Conservation (phyloP, 2,329 filamentous ascomycete genomes). For the Ophiostoma australiae region DNA sequence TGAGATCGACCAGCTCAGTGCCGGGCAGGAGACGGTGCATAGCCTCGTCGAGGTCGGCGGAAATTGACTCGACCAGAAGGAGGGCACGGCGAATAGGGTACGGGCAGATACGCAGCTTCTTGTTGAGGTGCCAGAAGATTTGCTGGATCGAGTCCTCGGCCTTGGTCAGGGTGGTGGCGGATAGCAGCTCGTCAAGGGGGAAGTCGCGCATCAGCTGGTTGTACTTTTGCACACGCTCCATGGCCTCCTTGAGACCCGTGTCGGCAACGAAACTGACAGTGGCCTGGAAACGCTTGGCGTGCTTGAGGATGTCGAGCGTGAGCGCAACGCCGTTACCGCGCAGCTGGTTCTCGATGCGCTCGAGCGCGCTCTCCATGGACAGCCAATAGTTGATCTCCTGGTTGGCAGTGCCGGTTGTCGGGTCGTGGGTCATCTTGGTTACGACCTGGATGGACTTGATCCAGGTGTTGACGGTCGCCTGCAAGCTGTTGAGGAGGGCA, state of each 20-base stretch:
- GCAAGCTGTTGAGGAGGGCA: slow-evolving; percentile 86
- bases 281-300: slow-evolving; percentile 96
- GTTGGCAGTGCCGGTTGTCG: slow-evolving; percentile 69
- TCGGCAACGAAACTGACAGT: slow-evolving; percentile 96
- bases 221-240: slow-evolving; percentile 95
- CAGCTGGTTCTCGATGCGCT: slow-evolving; percentile 85
- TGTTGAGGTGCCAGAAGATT: slow-evolving; percentile 94
- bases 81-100: slow-evolving; percentile 91
- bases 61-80: slow-evolving; percentile 94
- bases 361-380: slow-evolving; percentile 89
- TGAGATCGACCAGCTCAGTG: slow-evolving; percentile 81
- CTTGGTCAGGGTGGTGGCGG: slow-evolving; percentile 82
- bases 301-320: slow-evolving; percentile 90
- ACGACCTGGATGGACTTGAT: slow-evolving; percentile 98
- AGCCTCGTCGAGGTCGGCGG: slow-evolving; percentile 80
- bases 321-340: slow-evolving; percentile 81
- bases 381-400: slow-evolving; percentile 99
- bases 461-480: slow-evolving; percentile 93
- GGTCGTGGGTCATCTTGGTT: slow-evolving; percentile 88
- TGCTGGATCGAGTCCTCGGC: slow-evolving; percentile 81
- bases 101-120: slow-evolving; percentile 92
- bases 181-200: slow-evolving; percentile 87
- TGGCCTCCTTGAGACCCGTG: slow-evolving; percentile 91
- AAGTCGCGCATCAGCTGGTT: slow-evolving; percentile 99
- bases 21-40: slow-evolving; percentile 83